A percentile compares a stretch with the other conserved stretches of the same genome.
Conservation (phyloP, 1,284 basidiomycete genomes). For the Afroboletus lepidellus region DNA sequence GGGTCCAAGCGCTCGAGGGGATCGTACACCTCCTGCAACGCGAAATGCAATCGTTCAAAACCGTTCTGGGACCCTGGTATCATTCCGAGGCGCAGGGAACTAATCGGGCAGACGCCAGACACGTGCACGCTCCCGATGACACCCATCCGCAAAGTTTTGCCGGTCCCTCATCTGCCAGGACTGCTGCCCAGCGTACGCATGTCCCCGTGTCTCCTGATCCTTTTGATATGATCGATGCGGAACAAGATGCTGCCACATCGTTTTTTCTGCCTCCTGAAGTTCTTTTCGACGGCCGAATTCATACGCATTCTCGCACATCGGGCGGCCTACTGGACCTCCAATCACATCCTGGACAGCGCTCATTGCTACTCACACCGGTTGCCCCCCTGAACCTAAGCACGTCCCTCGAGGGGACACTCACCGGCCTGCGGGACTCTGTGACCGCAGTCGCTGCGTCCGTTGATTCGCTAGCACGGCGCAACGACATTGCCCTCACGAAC, state of each 20-base stretch:
- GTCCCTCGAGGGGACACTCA: conserved; percentile 60
- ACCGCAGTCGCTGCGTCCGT: conserved; percentile 57
- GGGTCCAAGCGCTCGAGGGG: conserved; percentile 54
- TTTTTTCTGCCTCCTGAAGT: conserved; percentile 46
- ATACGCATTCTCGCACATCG: conserved; percentile 19
- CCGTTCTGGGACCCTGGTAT: conserved; percentile 68
- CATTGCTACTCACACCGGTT: conserved; percentile 38
- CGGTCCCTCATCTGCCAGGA: conserved; percentile 17
- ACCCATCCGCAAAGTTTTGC: conserved; percentile 8
- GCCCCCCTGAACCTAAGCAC: conserved; percentile 60
- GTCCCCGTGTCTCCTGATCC: conserved; percentile 14
- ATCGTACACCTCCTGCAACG: conserved; percentile 45
- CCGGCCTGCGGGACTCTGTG: conserved; percentile 58
- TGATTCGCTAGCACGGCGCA: conserved; percentile 62
- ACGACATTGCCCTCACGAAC: conserved; percentile 66
- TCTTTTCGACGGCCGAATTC: conserved; percentile 15
- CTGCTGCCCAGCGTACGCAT: conserved; percentile 17
- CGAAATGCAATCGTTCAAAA: conserved; percentile 51
- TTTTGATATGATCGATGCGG: conserved; percentile 18
- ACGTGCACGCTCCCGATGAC: conserved; percentile 15
- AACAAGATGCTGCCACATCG: conserved; percentile 43
- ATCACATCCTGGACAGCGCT: conserved; percentile 23
- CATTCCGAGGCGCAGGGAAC: conserved; percentile 27
- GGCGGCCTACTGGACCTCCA: conserved; percentile 22
- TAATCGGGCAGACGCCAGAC: conserved; percentile 8